phyloP scores from a whole-genome alignment of 768 basidiomycete genomes.

The Fomitopsis pulvina region DNA sequence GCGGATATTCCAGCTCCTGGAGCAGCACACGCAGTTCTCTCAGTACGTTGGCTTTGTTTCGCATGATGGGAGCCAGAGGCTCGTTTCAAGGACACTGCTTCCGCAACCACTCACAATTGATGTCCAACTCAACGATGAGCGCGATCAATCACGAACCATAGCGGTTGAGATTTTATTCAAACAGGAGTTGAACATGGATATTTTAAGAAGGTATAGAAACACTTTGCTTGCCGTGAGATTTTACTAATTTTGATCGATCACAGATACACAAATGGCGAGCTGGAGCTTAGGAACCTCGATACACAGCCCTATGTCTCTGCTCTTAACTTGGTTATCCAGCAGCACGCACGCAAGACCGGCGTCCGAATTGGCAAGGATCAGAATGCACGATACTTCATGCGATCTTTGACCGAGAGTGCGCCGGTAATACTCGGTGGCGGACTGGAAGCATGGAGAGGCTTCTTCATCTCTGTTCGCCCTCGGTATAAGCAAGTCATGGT shows the following conservation, averaged over 20 bases:
- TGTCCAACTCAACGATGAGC: conserved; percentile 32
- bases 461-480: conserved; percentile 42
- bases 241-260: background rate
- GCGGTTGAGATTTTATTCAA: conserved; percentile 28
- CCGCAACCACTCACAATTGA: conserved; percentile 26
- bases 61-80: conserved; percentile 32
- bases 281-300: conserved; percentile 47
- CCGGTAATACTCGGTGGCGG: conserved; percentile 23
- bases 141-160: conserved; percentile 21
- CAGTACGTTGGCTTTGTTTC: conserved; percentile 39
- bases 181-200: conserved; percentile 22
- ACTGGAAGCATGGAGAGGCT: conserved; percentile 38
- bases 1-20: conserved; percentile 49
- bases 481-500: conserved; percentile 39
- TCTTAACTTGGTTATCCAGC: conserved; percentile 53
- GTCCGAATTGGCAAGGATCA: conserved; percentile 56
- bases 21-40: conserved; percentile 27
- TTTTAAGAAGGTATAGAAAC: conserved; percentile 26
- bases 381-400: conserved; percentile 44
- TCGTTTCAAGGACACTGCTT: conserved; percentile 31
- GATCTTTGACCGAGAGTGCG: conserved; percentile 5
- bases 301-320: conserved; percentile 52
- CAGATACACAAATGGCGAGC: conserved; percentile 52
- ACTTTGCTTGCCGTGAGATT: background rate
- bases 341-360: conserved; percentile 46